Conservation (phyloP, 306 rosid species). For the Corylus heterophylla region DNA sequence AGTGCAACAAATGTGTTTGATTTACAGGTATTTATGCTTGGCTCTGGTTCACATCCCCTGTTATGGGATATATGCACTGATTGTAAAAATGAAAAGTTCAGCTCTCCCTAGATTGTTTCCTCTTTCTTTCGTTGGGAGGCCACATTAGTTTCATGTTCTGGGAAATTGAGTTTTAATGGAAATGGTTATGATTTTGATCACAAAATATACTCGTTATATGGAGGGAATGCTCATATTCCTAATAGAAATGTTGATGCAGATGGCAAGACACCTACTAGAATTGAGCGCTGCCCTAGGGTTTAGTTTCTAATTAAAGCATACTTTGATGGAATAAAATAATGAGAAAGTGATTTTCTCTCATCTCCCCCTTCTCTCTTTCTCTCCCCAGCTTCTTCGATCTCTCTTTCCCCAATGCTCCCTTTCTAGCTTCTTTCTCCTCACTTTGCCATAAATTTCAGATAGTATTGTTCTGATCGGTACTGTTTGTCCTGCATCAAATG, state of each 20-base stretch:
- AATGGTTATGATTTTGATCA: background rate
- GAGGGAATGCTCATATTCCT: slow-evolving; percentile 15
- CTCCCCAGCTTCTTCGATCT: no score
- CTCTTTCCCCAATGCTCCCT: no score
- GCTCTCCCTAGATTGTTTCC: slow-evolving; percentile 57
- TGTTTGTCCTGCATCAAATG: no score
- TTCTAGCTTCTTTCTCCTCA: no score
- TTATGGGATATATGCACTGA: slow-evolving; percentile 57
- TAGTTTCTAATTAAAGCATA: no score
- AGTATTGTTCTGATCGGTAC: no score
- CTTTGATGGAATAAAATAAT: no score
- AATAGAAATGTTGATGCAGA: background rate
- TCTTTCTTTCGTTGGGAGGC: slow-evolving; percentile 30
- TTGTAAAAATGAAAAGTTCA: slow-evolving; percentile 52
- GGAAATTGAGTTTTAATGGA: background rate
- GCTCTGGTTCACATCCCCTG: slow-evolving; percentile 75
- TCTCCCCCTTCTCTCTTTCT: no score
- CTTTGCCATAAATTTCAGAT: no score
- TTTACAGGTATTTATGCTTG: slow-evolving; percentile 63
- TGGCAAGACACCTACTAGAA: no score
- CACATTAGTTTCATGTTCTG: slow-evolving; percentile 29
- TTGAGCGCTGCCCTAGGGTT: no score
- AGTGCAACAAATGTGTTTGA: slow-evolving; percentile 9
- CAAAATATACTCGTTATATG: slow-evolving; percentile 8
- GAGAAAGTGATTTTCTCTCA: no score